Conservation (phyloP, 352 stramenopile species). For the Globisporangium apiculatum region DNA sequence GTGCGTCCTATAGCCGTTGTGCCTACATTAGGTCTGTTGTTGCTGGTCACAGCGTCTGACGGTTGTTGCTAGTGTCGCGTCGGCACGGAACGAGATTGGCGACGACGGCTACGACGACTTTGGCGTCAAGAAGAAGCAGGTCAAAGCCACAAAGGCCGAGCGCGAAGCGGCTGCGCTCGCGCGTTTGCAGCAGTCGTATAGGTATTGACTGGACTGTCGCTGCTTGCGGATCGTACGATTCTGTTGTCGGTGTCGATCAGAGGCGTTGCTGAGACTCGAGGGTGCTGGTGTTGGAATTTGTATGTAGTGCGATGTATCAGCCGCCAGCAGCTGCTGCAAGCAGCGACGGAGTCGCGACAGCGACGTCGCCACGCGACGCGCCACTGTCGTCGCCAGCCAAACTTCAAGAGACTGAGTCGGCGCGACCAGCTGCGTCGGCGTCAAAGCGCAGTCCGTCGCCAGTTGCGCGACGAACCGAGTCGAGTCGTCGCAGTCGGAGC, state of each 20-base stretch:
- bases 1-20: constrained; percentile 18
- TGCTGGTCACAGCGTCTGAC: not conserved
- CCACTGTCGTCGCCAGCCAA: not conserved
- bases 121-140: constrained; percentile 76
- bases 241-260: no score
- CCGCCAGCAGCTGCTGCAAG: constrained; percentile 5
- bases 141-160: constrained; percentile 66
- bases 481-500: constrained; percentile 15
- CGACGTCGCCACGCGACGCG: not conserved
- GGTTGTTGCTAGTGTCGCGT: constrained; percentile 33
- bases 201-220: constrained; percentile 16
- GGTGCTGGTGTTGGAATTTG: no score
- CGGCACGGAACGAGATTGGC: constrained; percentile 65
- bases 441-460: constrained; percentile 14
- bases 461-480: constrained; percentile 17
- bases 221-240: no score
- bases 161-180: constrained; percentile 75
- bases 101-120: constrained; percentile 88
- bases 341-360: not conserved
- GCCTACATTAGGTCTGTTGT: no score
- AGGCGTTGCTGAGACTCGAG: no score
- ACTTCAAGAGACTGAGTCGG: no score
- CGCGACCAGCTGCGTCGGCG: not conserved
- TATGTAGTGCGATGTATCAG: constrained; percentile 43
- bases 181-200: constrained; percentile 76